These are phyloP conservation scores for Sugiyamaella castrensis DNA, from an alignment of 1,139 yeast species.

Conservation along the genomic window DNA sequence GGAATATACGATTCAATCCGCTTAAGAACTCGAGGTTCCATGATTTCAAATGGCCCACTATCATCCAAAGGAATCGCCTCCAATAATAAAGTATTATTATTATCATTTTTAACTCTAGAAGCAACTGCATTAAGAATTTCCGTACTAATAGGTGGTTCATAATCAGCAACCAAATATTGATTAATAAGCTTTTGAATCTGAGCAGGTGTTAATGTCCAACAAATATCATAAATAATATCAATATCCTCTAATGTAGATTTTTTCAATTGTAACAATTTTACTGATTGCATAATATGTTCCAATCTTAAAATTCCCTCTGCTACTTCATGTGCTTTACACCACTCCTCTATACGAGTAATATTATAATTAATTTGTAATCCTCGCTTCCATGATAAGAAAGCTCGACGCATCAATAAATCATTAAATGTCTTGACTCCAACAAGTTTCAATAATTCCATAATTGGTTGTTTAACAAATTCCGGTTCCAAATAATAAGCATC, in stretches of 20 bases:
- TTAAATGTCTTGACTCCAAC: constrained; percentile 95
- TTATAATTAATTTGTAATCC: constrained; percentile 96
- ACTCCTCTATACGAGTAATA: constrained; percentile 93
- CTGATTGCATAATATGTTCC: constrained; percentile 88
- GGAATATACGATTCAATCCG: constrained; percentile 96
- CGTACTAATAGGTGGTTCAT: constrained; percentile 89
- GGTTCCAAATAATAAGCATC: constrained; percentile 84
- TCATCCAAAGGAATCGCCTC: constrained; percentile 58
- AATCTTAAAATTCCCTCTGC: constrained; percentile 87
- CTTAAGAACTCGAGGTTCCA: constrained; percentile 79
- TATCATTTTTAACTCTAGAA: constrained; percentile 60
- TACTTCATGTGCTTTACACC: constrained; percentile 95
- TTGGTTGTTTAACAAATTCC: constrained; percentile 81
- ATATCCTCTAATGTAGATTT: constrained; percentile 89
- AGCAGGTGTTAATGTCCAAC: constrained; percentile 89
- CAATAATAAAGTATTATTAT: constrained; percentile 42
- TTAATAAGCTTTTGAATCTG: constrained; percentile 91
- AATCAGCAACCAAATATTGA: constrained; percentile 89
- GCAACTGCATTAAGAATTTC: constrained; percentile 83
- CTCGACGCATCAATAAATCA: constrained; percentile 92
- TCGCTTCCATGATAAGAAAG: constrained; percentile 95
- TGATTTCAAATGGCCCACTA: constrained; percentile 82
- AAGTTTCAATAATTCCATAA: constrained; percentile 76
- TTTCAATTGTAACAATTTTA: constrained; percentile 87
- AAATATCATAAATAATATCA: constrained; percentile 88